Base-by-base conservation (phyloP, 176 grass and related monocot genomes). In the Oryza glumipatula region DNA sequence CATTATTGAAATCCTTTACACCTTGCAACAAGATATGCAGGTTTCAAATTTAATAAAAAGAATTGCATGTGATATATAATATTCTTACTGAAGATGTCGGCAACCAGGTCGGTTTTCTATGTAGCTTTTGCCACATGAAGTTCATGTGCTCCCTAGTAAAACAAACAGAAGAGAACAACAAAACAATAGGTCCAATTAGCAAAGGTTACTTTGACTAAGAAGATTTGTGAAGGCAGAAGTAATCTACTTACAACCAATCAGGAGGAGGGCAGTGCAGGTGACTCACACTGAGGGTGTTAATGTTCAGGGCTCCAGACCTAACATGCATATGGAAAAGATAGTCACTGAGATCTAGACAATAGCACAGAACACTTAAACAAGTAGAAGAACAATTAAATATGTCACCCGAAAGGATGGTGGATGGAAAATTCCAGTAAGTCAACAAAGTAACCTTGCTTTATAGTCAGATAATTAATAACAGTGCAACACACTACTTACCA, bases 211-310 rank as follows among this genome's bases (percentile, higher is more conserved):
- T 24, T 30, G 74, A 67, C 23, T 11, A 51, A 73, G 52, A 86
- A 26, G 30, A 32, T 39, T 68, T 36, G 33, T 64, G 19, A n/a
- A 76, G 48, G 71, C 32, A 44, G 73, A 88, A 66, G 38, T 74
- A 83, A 87, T 43, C 19, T 14, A 94, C 92, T 94, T 91, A 98
- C 95, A 94, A 71, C 89, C 91, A 95, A 95, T 86, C 70, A 81
- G 96, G 96, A 74, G 96, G 95, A 78, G 95, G 93, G 78, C 96
- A 98, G 63, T 98, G 96, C 65, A 98, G 73, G 58, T 98, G 96
- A 82, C 87, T 95, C 74, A 98, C 91, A 65, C 22, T 88, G 32
- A 95, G 77, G 45, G 74, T 91, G 65, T 89, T 90, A 65, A 92
- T 35, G 78, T 98, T 95, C 68, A 98, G 72, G 66, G 93, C 89